These are phyloP conservation scores for Phytopythium vexans DNA, from an alignment of 352 stramenopile species.

Conservation along the genomic window DNA sequence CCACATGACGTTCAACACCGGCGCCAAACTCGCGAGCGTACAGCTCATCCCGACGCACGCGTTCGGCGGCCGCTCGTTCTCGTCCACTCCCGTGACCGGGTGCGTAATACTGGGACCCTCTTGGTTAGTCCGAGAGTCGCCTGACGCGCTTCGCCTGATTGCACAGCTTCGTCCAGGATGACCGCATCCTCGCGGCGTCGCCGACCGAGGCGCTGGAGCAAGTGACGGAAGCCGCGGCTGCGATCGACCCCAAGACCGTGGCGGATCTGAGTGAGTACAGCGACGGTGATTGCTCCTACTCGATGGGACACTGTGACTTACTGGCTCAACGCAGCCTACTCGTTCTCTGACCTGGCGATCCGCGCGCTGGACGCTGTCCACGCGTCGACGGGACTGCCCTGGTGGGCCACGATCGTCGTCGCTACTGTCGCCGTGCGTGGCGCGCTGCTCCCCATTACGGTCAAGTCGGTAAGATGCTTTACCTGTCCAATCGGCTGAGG, in stretches of 20 bases:
- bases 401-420: constrained; percentile 85
- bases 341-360: constrained; percentile 71
- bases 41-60: constrained; percentile 42
- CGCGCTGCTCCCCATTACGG: constrained; percentile 69
- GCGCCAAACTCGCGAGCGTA: constrained; percentile 35
- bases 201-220: constrained; percentile 42
- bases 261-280: constrained; percentile 40
- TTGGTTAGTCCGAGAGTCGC: neutral
- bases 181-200: constrained; percentile 41
- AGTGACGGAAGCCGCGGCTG: constrained; percentile 39
- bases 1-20: constrained; percentile 3
- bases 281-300: neutral
- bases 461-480: constrained; percentile 62
- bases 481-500: too few species aligned
- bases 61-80: constrained; percentile 59
- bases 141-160: neutral
- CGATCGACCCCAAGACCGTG: constrained; percentile 48
- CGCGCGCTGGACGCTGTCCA: constrained; percentile 74
- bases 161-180: constrained; percentile 33
- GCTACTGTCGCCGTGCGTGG: constrained; percentile 77
- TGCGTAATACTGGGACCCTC: constrained; percentile 9
- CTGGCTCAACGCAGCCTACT: constrained; percentile 29
- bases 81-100: constrained; percentile 43
- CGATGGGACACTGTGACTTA: neutral
- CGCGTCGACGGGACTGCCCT: constrained; percentile 74